Evolutionary conservation across 2,329 filamentous ascomycete species (phyloP).

Genomic region (Curvularia hawaiiensis): DNA sequence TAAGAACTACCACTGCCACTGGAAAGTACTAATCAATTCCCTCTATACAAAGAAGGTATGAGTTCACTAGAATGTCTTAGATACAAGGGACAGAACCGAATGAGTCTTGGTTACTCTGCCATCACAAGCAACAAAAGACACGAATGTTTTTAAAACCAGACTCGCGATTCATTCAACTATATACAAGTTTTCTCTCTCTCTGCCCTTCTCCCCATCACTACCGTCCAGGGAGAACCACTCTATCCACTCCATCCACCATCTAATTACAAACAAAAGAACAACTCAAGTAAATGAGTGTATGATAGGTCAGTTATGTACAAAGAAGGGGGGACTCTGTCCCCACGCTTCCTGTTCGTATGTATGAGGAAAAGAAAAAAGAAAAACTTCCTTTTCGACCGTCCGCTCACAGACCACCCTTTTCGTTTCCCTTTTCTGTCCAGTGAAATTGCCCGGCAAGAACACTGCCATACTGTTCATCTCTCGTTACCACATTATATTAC

Average conservation of each 20-base stretch:
- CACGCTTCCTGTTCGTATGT: background rate
- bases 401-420: background rate
- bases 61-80: no score
- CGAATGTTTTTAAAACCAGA: background rate
- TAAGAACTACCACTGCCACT: no score
- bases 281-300: constrained; percentile 14
- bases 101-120: background rate
- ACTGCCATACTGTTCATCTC: background rate
- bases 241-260: constrained; percentile 7
- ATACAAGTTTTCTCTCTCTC: background rate
- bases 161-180: constrained; percentile 6
- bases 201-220: background rate
- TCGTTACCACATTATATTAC: background rate
- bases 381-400: background rate
- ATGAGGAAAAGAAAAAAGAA: background rate
- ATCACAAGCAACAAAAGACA: background rate
- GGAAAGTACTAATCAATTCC: no score
- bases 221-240: background rate
- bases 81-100: background rate
- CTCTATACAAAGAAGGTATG: background rate
- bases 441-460: constrained; percentile 5
- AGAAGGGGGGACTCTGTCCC: background rate
- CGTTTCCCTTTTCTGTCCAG: background rate
- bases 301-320: constrained; percentile 12
- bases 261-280: constrained; percentile 8